These are phyloP conservation scores for Funneliformis geosporum DNA, from an alignment of 192 early-diverging fungal genomes.

Conservation along the genomic window DNA sequence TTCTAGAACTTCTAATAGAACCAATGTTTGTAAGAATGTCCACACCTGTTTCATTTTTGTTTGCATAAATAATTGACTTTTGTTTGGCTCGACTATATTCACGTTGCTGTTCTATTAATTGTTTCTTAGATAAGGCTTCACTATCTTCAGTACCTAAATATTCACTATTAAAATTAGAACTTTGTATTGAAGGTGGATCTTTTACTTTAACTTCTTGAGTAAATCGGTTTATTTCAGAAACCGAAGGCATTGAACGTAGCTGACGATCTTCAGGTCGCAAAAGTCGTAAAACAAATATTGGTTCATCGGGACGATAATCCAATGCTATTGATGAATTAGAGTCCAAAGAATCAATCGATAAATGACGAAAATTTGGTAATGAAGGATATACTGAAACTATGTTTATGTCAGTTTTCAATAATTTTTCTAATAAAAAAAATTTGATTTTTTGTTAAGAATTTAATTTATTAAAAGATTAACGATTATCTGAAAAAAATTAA, in stretches of 20 bases:
- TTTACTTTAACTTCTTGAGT: not conserved
- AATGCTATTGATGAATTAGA: constrained; percentile 1
- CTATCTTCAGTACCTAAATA: not conserved
- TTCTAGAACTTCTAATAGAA: constrained; percentile 42
- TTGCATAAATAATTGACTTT: constrained; percentile 10
- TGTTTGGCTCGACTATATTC: constrained; percentile 28
- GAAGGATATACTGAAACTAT: constrained; percentile 12
- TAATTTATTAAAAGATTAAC: not conserved
- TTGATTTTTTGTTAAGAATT: not conserved
- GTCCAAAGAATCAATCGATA: constrained; percentile 29
- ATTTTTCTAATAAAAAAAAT: constrained; percentile 16
- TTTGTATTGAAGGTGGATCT: not conserved
- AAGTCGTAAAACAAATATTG: constrained; percentile 33
- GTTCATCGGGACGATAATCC: constrained; percentile 30
- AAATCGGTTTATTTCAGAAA: not conserved
- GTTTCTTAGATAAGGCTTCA: constrained; percentile 4
- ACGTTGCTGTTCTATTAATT: constrained; percentile 32
- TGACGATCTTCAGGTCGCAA: constrained; percentile 17
- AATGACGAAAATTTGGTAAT: constrained; percentile 8
- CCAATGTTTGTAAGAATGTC: constrained; percentile 44
- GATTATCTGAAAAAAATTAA: not conserved
- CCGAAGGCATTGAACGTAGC: constrained; percentile 7
- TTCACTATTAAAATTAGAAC: not conserved
- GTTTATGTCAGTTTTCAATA: not conserved
- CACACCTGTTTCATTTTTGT: constrained; percentile 41